These are phyloP conservation scores for Royoungia palumana DNA, from an alignment of 768 basidiomycete genomes.

Conservation along the genomic window DNA sequence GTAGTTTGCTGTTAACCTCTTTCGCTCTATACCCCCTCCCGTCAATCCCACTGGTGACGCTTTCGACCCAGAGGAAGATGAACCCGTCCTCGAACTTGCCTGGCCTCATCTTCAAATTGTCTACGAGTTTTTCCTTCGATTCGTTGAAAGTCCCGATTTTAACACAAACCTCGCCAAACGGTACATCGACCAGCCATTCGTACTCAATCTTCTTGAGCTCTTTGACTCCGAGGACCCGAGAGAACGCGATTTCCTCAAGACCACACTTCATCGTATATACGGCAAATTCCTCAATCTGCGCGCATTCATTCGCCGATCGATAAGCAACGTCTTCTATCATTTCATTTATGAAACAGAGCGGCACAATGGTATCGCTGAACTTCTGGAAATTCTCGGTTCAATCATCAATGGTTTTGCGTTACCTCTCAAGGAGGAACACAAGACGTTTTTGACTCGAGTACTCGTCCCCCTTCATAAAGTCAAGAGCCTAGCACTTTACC, in stretches of 20 bases:
- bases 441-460: conserved; percentile 91
- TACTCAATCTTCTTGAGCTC: conserved; percentile 92
- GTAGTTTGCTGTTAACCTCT: conserved; percentile 96
- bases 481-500: conserved; percentile 95
- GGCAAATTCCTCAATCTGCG: conserved; percentile 99
- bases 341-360: conserved; percentile 99
- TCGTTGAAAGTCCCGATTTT: conserved; percentile 96
- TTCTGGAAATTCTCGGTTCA: conserved; percentile 95
- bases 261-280: conserved; percentile 97
- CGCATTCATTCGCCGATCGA: conserved; percentile 97
- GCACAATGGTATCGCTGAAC: conserved; percentile 98
- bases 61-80: conserved; percentile 99
- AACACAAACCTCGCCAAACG: conserved; percentile 97
- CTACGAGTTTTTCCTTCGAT: conserved; percentile 99
- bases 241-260: conserved; percentile 99
- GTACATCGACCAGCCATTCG: conserved; percentile 94
- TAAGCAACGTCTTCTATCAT: conserved; percentile 99
- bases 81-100: conserved; percentile 96
- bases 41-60: conserved; percentile 98
- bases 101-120: conserved; percentile 99
- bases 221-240: conserved; percentile 99
- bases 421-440: conserved; percentile 98
- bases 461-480: conserved; percentile 97
- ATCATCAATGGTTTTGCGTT: conserved; percentile 99
- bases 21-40: conserved; percentile 99